Base-by-base conservation (phyloP, 2,329 filamentous ascomycete species). In the Claviceps lovelessii region DNA sequence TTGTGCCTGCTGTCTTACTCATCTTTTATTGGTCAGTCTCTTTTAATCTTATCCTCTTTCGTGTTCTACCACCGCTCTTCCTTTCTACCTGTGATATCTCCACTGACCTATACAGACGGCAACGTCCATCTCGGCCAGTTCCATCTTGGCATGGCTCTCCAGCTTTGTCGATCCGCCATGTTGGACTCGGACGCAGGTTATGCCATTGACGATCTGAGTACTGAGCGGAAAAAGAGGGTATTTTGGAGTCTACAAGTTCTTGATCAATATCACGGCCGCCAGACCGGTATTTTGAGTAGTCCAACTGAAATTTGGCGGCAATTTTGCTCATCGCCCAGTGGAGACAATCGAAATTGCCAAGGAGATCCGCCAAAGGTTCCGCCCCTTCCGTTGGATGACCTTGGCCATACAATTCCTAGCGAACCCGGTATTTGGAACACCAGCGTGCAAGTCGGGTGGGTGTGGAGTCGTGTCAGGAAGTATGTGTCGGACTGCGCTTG, bases 231-330 rank as follows among this genome's bases (percentile, higher is more conserved):
- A 60, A 76, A 72, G 59, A 62, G 73, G 3, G 63, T 77, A 0
- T 78, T 77, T 37, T 78, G 75, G 75, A 77, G 74, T 53, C 64
- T 78, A 0, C 73, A 77, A 52, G 61, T 75, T 2, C 69, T 78
- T 0, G 74, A 78, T 53, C 74, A 77, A 51, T 72, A 68, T 0
- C 77, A 77, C 46, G 75, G 75, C 1, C 69, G 72, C 8, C 73
- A 76, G 48, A 69, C 66, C 4, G 72, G 73, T 1, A 67, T 75
- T 0, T 58, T 76, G 28, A 72, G 69, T 42, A 61, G 70, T 0
- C 68, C 73, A 0, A 70, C 68, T 0, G 73, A 75, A 4, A 68
- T 70, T 1, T 66, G 73, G 62, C 68, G 73, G 41, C 64, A 73
- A 53, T 58, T 62, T 29, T 62, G 68, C 56, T 60, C 64, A 1